These are phyloP conservation scores for Quercus aquifolioides DNA, from an alignment of 306 rosid genomes.

Conservation along the genomic window DNA sequence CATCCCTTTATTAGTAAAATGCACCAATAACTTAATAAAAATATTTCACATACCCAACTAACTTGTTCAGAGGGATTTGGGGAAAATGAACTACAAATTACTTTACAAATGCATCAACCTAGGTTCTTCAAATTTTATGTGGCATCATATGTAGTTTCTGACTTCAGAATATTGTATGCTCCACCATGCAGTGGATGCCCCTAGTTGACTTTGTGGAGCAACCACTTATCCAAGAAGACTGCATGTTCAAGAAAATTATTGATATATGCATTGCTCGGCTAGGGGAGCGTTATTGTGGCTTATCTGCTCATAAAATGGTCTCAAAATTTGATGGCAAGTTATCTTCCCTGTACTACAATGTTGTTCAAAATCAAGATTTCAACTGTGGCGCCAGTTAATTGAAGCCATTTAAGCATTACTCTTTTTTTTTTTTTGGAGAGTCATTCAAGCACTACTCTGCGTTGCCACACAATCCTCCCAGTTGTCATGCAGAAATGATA, in stretches of 20 bases:
- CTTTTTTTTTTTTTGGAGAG: too few species aligned
- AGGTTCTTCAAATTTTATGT: background rate
- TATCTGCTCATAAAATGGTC: slow-evolving; percentile 61
- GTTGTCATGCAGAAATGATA: background rate
- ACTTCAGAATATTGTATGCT: background rate
- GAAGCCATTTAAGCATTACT: slow-evolving; percentile 6
- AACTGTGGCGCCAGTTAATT: slow-evolving; percentile 59
- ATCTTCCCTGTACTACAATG: slow-evolving; percentile 79
- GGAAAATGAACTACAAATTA: background rate
- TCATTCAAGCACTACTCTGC: background rate
- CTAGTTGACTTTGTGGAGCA: slow-evolving; percentile 80
- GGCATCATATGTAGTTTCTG: background rate
- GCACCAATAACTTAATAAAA: too few species aligned
- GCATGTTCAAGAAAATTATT: slow-evolving; percentile 75
- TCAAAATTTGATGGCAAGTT: slow-evolving; percentile 80
- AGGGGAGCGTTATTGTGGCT: slow-evolving; percentile 67
- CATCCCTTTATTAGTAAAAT: too few species aligned
- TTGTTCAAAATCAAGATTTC: slow-evolving; percentile 36
- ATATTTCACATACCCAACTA: too few species aligned
- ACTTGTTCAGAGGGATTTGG: too few species aligned
- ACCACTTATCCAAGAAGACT: slow-evolving; percentile 71
- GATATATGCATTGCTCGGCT: slow-evolving; percentile 76
- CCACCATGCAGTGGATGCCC: slow-evolving; percentile 81
- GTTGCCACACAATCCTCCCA: background rate
- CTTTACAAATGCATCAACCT: background rate